phyloP scores from a whole-genome alignment of 805 yeast species.

The Ogataea polymorpha region DNA sequence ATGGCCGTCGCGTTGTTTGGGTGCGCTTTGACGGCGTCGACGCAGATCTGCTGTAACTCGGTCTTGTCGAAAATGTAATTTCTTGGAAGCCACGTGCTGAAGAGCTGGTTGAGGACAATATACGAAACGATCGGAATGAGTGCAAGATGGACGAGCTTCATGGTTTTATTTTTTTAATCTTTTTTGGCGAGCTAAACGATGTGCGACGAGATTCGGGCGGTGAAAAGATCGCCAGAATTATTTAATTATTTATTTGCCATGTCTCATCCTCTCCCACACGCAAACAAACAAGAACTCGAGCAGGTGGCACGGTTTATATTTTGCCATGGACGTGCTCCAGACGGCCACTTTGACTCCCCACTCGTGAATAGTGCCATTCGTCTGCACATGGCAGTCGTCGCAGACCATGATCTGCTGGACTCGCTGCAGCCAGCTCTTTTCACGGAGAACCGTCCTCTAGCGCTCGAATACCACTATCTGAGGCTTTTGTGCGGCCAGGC shows the following conservation, averaged over 20 bases:
- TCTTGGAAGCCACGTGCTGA: constrained; percentile 64
- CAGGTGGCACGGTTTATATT: neutral
- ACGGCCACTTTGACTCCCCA: neutral
- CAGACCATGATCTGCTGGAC: neutral
- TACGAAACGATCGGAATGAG: constrained; percentile 28
- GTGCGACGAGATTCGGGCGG: constrained; percentile 3
- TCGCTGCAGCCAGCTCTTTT: neutral
- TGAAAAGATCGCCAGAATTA: neutral
- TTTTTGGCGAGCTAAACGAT: constrained; percentile 2
- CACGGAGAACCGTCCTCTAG: neutral
- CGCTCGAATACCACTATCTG: constrained; percentile 1
- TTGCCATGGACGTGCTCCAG: neutral
- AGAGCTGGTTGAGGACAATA: constrained; percentile 39
- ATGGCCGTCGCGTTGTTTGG: constrained; percentile 62
- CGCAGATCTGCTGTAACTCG: constrained; percentile 55
- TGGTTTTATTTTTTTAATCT: constrained; percentile 7
- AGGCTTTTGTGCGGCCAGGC: neutral
- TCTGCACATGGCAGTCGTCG: neutral
- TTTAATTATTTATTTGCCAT: neutral
- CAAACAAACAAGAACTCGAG: neutral
- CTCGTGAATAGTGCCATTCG: neutral
- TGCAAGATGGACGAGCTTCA: constrained; percentile 17
- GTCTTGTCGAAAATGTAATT: constrained; percentile 69
- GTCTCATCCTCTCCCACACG: no score
- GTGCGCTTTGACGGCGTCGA: constrained; percentile 49